Evolutionary conservation across 768 basidiomycete genomes (phyloP), one percentile per base, ranked within the genome.

Genomic region (Termitomyces sp.): DNA sequence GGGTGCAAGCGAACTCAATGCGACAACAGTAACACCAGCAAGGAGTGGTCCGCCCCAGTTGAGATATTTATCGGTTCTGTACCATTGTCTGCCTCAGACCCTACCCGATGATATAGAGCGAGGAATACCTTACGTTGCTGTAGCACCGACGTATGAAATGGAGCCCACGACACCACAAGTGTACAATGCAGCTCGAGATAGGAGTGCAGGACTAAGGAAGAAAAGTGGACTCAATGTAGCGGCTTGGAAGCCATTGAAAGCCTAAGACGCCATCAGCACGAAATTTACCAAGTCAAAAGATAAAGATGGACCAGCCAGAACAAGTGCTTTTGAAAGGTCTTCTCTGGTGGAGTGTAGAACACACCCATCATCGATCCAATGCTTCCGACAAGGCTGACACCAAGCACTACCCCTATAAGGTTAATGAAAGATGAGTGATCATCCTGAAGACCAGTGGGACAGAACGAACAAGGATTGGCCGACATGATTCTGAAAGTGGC

Each of bases 301-400:
- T n/a, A 42, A 5, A 30, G 27, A 58, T 85, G 67, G 65, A 85
- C 89, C 64, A 91, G 77, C 91, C 91, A 92, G 71, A 89, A 88
- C 13, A 85, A 69, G 70, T 93, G 91, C 67, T 93, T 93, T 66
- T 88, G 84, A 12, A 89, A 64, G 3, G 84, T 79, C 49, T 83
- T 88, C 65, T 93, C 89, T 0, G 93, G 91, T 34, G 88, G 77
- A 0, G 91, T 94, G 71, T 84, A 88, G 68, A 83, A 83, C 2
- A 85, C 84, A 44, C 88, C 91, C 79, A 90, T 85, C 91, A 95
- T 95, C 4, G 85, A 83, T 0, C 91, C 92, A 56, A 95, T 90
- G 59, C 84, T 82, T 14, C 90, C 90, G 14, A 79, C 86, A 42
- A 93, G 79, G 71, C 91, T 87, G 51, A 89, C 84, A 61, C 91